Conservation (phyloP, 441 rosid species). For the Cnidoscolus chayamansa region DNA sequence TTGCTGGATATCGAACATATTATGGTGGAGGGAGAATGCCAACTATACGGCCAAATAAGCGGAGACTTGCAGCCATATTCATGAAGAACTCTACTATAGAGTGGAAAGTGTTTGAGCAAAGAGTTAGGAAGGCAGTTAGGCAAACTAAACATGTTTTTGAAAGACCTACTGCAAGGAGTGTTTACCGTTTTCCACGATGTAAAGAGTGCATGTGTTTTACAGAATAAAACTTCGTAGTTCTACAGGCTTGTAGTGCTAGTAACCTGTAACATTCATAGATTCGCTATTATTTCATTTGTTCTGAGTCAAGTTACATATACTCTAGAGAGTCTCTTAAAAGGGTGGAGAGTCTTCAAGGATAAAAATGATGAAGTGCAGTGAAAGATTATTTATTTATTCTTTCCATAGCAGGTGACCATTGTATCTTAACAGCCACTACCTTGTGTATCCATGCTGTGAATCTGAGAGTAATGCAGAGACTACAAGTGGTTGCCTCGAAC, state of each 20-base stretch:
- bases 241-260: slow-evolving; percentile 4
- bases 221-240: slow-evolving; percentile 11
- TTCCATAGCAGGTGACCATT: too few relatives aligned
- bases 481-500: too few relatives aligned
- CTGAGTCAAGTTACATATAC: neutral
- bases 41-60: slow-evolving; percentile 82
- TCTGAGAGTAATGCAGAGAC: too few relatives aligned
- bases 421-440: too few relatives aligned
- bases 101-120: slow-evolving; percentile 82
- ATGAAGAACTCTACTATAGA: slow-evolving; percentile 66
- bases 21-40: slow-evolving; percentile 94
- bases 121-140: slow-evolving; percentile 85
- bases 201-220: slow-evolving; percentile 73
- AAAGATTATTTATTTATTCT: neutral
- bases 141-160: slow-evolving; percentile 78
- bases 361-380: neutral
- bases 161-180: slow-evolving; percentile 77
- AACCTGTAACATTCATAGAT: slow-evolving; percentile 18
- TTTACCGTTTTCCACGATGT: slow-evolving; percentile 81
- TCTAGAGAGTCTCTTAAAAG: neutral
- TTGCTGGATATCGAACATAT: slow-evolving; percentile 87
- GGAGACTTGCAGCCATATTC: slow-evolving; percentile 76
- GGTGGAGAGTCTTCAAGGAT: neutral
- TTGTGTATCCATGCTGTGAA: too few relatives aligned
- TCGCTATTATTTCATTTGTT: slow-evolving; percentile 17